Evolutionary conservation across 345 rosid genomes (phyloP).

Genomic region (Euclidium syriacum): DNA sequence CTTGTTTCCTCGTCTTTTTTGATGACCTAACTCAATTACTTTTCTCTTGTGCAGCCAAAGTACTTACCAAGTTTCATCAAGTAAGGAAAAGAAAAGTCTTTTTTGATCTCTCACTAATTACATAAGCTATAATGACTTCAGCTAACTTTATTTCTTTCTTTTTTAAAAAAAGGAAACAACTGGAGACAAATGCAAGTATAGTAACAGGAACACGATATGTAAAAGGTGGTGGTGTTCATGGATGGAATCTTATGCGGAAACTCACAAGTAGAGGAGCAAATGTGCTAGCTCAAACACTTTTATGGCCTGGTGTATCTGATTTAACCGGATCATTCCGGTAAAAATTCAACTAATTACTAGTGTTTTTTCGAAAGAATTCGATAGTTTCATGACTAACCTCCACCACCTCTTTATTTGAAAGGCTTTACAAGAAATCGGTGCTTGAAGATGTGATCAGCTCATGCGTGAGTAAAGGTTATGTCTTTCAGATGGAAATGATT

Average conservation of each 20-base stretch:
- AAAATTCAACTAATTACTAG: background rate
- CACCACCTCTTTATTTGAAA: constrained; percentile 25
- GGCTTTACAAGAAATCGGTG: constrained; percentile 76
- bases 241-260: constrained; percentile 98
- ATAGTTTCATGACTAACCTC: constrained; percentile 12
- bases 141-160: background rate
- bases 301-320: constrained; percentile 98
- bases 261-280: constrained; percentile 98
- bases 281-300: constrained; percentile 88
- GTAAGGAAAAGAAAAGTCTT: constrained; percentile 45
- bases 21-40: constrained; percentile 1
- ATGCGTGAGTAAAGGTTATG: constrained; percentile 90
- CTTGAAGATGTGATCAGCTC: constrained; percentile 81
- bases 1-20: background rate
- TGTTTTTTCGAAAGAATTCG: background rate
- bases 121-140: background rate
- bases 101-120: background rate
- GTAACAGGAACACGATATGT: constrained; percentile 93
- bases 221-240: constrained; percentile 87
- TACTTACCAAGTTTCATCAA: constrained; percentile 89
- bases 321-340: constrained; percentile 96
- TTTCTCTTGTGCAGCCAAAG: constrained; percentile 71
- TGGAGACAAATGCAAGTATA: constrained; percentile 84
- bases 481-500: constrained; percentile 99
- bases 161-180: constrained; percentile 85